Base-by-base conservation (phyloP, 495 filamentous ascomycete species). In the Aspergillus funiculosus region DNA sequence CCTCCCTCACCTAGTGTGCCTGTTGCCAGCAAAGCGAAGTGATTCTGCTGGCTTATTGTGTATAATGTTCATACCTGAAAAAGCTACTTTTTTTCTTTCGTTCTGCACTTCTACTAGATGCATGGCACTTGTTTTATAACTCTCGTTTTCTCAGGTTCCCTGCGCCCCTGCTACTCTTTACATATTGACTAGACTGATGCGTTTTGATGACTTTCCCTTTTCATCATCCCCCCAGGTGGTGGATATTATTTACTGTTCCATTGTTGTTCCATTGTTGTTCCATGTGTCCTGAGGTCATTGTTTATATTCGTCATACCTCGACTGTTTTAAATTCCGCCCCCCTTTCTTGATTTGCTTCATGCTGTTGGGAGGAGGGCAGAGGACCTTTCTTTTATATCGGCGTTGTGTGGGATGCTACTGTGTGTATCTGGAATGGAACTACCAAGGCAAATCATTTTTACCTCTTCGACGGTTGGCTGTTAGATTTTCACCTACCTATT, bases 1-100 rank as follows among this genome's bases (percentile, higher is more conserved):
- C 79, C 81, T 27, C 78, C 77, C 8, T 65, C 69, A 8, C 52
- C 67, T 6, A 63, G 60, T 44, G 58, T 62, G 28, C 59, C 74
- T 6, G 59, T 73, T 40, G 48, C 69, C 30, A 73, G 68, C 50
- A 74, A 71, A 57, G 63, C 48, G 58, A 69, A 69, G 50, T 56
- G 46, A 42, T 50, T 44, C 30, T 26, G 6, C 32, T 21, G 18
- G 27, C 21, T 25, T 26, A 29, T 41, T 44, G 32, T 52, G 31
- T 52, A 47, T 52, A 47, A 39, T 44, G 27, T 17, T 39, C 43
- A 9, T 7, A 39, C 27, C 36, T 41, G 35, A 46, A 21, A 42
- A 30, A 28, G 32, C 35, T 39, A n/a, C 44, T 42, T 29, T 39
- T 11, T 21, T 37, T 39, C 26, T 10, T n/a, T 43, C n/a, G 21